These are phyloP conservation scores for Tympanopsis confertula DNA, from an alignment of 2,329 filamentous ascomycete species.

Conservation along the genomic window DNA sequence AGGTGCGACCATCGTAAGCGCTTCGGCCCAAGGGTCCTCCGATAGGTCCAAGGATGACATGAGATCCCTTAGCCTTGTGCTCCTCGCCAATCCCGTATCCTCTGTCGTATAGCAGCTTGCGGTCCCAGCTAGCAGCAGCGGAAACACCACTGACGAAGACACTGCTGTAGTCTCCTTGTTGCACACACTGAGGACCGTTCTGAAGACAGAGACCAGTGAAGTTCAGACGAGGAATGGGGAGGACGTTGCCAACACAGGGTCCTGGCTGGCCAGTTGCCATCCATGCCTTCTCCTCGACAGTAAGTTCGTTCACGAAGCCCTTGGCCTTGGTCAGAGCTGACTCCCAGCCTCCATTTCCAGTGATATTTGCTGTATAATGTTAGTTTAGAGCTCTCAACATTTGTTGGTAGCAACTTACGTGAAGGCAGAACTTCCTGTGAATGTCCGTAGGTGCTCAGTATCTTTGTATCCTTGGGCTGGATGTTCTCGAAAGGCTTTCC, in stretches of 20 bases:
- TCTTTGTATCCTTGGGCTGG: neutral
- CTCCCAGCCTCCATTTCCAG: conserved; percentile 3
- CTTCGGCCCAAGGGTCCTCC: neutral
- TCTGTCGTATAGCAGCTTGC: neutral
- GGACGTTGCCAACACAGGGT: conserved; percentile 11
- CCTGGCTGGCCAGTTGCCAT: conserved; percentile 20
- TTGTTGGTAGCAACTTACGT: conserved; percentile 1
- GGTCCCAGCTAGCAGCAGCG: neutral
- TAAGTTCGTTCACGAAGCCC: conserved; percentile 3
- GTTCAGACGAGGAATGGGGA: conserved; percentile 5
- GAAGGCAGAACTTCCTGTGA: conserved; percentile 1
- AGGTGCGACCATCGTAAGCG: neutral
- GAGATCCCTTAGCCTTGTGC: conserved; percentile 6
- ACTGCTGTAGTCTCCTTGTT: conserved; percentile 4
- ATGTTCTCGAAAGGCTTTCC: neutral
- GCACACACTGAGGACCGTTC: conserved; percentile 4
- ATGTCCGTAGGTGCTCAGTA: neutral
- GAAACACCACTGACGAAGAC: conserved; percentile 1
- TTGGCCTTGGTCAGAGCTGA: conserved; percentile 2
- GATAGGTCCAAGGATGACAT: conserved; percentile 3
- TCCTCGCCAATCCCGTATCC: conserved; percentile 4
- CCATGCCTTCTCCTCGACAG: conserved; percentile 3
- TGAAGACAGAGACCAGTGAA: conserved; percentile 7
- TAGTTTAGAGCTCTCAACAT: neutral
- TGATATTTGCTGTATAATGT: conserved; percentile 1